Conservation (phyloP, 164 flowering plant species). For the Magnolia changhungtana region DNA sequence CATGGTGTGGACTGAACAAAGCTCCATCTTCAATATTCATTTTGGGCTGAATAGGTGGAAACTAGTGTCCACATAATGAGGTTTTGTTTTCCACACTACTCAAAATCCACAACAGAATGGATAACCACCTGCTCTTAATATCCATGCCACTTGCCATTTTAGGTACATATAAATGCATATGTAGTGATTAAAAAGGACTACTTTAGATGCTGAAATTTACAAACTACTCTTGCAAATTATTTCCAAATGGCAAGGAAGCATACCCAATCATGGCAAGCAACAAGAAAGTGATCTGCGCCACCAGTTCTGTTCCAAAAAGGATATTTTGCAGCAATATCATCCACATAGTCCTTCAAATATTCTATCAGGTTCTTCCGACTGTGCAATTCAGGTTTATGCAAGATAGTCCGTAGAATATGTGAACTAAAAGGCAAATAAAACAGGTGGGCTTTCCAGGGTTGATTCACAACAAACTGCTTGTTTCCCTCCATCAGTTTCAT, state of each 20-base stretch:
- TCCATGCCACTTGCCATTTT: no score
- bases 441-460: conserved; percentile 13
- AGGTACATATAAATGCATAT: no score
- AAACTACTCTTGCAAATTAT: no score
- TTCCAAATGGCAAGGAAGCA: conserved; percentile 1
- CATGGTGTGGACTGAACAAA: no score
- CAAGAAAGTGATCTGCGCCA: conserved; percentile 40
- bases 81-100: no score
- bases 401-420: neutral
- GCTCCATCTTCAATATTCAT: no score
- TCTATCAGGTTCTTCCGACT: neutral
- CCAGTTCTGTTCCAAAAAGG: conserved; percentile 34
- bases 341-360: conserved; percentile 10
- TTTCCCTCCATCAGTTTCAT: conserved; percentile 15
- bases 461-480: conserved; percentile 6
- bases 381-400: conserved; percentile 8
- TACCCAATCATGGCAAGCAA: conserved; percentile 50
- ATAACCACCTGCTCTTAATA: no score
- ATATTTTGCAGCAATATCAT: conserved; percentile 23
- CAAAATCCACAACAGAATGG: no score
- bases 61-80: no score
- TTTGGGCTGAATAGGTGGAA: no score
- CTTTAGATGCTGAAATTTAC: neutral
- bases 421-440: conserved; percentile 15
- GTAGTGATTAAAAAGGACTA: neutral